Conservation (phyloP, 139 green algal species). For the Closterium sp. region DNA sequence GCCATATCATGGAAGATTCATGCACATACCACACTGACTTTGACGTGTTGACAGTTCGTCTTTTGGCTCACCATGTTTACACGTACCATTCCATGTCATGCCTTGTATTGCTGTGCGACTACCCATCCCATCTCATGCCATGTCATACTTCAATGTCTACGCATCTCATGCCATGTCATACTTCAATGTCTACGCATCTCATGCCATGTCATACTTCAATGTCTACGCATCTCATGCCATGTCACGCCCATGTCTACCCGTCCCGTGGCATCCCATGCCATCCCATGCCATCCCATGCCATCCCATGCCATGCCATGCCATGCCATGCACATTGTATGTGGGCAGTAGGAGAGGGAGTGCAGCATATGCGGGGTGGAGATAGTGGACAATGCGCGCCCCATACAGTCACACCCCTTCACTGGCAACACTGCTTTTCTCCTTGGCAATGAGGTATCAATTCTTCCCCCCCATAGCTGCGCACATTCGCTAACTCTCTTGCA, state of each 20-base stretch:
- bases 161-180: too few relatives aligned
- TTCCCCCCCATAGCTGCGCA: background rate
- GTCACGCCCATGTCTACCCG: background rate
- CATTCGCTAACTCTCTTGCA: background rate
- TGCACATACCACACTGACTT: background rate
- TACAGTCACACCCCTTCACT: conserved; percentile 55
- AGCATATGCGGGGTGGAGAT: conserved; percentile 89
- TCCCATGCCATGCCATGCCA: too few relatives aligned
- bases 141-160: too few relatives aligned
- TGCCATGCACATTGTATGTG: background rate
- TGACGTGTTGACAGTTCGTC: background rate
- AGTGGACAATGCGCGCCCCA: conserved; percentile 60
- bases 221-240: too few relatives aligned
- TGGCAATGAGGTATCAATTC: conserved; percentile 38
- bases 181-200: too few relatives aligned
- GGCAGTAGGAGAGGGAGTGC: conserved; percentile 52
- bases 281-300: background rate
- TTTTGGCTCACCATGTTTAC: too few relatives aligned
- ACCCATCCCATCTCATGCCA: too few relatives aligned
- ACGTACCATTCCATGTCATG: too few relatives aligned
- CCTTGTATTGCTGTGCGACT: too few relatives aligned
- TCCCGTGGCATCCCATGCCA: too few relatives aligned
- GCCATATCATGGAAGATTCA: background rate
- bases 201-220: too few relatives aligned
- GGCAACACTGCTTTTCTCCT: conserved; percentile 47